These are phyloP conservation scores for Sugiyamaella paludigena DNA, from an alignment of 1,139 yeast genomes.

Conservation along the genomic window DNA sequence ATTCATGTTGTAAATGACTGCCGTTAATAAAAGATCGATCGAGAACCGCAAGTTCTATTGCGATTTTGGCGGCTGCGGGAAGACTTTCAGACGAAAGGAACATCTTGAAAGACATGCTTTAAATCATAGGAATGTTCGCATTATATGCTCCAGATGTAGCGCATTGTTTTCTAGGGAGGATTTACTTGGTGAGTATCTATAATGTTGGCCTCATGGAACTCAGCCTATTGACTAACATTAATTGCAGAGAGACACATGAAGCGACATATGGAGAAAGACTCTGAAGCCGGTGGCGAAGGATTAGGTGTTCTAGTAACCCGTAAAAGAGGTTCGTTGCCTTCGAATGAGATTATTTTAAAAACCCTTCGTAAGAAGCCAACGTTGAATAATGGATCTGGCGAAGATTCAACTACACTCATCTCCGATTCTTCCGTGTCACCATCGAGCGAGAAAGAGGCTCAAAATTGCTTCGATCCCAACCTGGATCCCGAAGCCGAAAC, in stretches of 20 bases:
- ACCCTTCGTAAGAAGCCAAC: not conserved
- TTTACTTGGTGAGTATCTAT: not conserved
- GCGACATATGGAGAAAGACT: slow-evolving; percentile 6
- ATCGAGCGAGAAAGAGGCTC: not conserved
- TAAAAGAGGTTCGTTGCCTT: not conserved
- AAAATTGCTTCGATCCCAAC: too few species aligned
- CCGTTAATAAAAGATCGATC: too few species aligned
- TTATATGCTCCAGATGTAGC: slow-evolving; percentile 3
- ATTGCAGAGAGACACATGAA: not conserved
- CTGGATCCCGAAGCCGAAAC: too few species aligned
- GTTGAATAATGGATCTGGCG: not conserved
- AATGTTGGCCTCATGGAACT: not conserved
- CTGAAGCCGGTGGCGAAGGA: slow-evolving; percentile 9
- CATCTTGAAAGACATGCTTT: slow-evolving; percentile 7
- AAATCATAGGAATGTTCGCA: slow-evolving; percentile 1
- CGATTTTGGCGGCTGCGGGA: slow-evolving; percentile 1
- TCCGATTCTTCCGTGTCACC: not conserved
- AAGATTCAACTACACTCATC: not conserved
- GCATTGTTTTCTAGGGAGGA: slow-evolving; percentile 3
- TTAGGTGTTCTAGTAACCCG: slow-evolving; percentile 4
- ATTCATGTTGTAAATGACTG: too few species aligned
- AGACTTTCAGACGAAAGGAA: slow-evolving; percentile 6
- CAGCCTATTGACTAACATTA: not conserved
- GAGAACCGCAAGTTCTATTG: not conserved
- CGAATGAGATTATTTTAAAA: not conserved